phyloP scores from a whole-genome alignment of 805 yeast species.

The Hanseniaspora hatyaiensis region DNA sequence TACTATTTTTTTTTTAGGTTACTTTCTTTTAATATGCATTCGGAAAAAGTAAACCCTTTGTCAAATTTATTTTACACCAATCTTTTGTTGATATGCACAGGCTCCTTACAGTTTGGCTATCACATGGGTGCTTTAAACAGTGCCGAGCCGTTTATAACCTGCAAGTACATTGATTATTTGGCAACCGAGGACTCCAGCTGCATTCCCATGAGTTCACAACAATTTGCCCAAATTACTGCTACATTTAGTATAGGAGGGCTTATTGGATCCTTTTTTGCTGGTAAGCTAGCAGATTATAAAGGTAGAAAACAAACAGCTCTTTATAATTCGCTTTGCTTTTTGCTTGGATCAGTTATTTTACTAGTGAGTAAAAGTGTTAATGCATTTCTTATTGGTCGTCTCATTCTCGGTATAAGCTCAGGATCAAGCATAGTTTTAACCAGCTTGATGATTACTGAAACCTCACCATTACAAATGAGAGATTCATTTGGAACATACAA shows the following conservation, averaged over 20 bases:
- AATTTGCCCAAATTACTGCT: conserved; percentile 64
- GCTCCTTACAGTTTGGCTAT: conserved; percentile 82
- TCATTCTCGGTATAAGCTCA: conserved; percentile 73
- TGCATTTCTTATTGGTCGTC: conserved; percentile 51
- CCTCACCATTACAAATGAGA: conserved; percentile 53
- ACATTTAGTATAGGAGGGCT: conserved; percentile 78
- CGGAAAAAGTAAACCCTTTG: too few relatives aligned
- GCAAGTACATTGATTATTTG: conserved; percentile 29
- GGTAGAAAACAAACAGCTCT: conserved; percentile 53
- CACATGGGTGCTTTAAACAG: conserved; percentile 93
- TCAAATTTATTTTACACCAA: conserved; percentile 38
- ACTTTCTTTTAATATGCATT: too few relatives aligned
- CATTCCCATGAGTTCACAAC: conserved; percentile 43
- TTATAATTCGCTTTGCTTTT: conserved; percentile 40
- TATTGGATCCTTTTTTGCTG: conserved; percentile 58
- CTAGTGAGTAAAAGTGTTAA: conserved; percentile 37
- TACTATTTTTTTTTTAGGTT: too few relatives aligned
- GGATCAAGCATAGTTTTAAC: conserved; percentile 79
- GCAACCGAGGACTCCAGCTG: conserved; percentile 38
- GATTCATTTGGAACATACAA: conserved; percentile 84
- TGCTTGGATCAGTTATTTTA: conserved; percentile 54
- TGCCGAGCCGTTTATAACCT: conserved; percentile 61
- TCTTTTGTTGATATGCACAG: conserved; percentile 53
- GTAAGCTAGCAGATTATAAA: conserved; percentile 46
- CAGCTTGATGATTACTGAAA: conserved; percentile 70